Base-by-base conservation (phyloP, 495 filamentous ascomycete genomes). In the Penicillium paradoxum region DNA sequence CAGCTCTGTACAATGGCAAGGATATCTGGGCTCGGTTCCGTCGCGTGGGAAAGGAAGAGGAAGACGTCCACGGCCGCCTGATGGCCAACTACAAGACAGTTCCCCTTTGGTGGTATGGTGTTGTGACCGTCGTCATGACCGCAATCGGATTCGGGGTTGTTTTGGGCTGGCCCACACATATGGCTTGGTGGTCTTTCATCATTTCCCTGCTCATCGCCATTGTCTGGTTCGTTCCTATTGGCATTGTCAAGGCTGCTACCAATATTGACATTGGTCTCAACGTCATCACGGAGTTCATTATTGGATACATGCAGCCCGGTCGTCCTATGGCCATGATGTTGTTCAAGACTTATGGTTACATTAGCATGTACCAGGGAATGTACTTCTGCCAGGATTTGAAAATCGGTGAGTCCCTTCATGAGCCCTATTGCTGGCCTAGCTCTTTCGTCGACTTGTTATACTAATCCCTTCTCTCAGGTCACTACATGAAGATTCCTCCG, bases 401-500 rank as follows among this genome's bases (percentile, higher is more conserved):
- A 53, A 58, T 81, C 13, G 67, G 67, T 71, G 47, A 17, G 61
- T 39, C 4, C 3, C 7, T 7, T 37, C 33, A 21, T 10, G 13
- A 17, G 27, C 30, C 17, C 13, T 15, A 3, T 18, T 10, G 3
- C 2, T 7, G 21, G 11, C 3, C 19, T 51, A 29, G 37, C 39
- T 37, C 29, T 0, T 45, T 46, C 9, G 21, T 11, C 8, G 1
- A 39, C 29, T 4, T 6, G 6, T 1, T 19, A 18, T 30, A 40
- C 52, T 47, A 45, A 49, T 42, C 14, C 24, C 6, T 10, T 13
- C 4, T 14, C 27, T 11, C 32, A 73, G 82, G 76, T 6, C 83
- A 86, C 65, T 87, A 87, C 60, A 81, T 85, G 76, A 87, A 87
- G 59, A 66, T 86, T 5, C 82, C 83, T 0, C 82, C 80, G 7